A percentile compares a stretch with the other conserved stretches of the same genome.
These are phyloP conservation scores for Cercophora scortea DNA, from an alignment of 495 filamentous ascomycete species.

Conservation along the genomic window DNA sequence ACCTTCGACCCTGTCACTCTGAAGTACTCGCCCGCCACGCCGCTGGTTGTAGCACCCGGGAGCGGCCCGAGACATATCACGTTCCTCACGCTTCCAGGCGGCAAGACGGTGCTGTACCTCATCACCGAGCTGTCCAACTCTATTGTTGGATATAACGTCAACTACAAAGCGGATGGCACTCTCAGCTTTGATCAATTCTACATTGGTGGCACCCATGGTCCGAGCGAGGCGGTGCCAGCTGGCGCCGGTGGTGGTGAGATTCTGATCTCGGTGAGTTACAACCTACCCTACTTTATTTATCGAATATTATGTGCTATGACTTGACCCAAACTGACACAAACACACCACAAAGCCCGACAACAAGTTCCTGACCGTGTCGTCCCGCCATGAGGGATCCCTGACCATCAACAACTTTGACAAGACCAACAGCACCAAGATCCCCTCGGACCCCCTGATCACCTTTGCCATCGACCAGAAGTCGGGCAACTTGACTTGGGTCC, in stretches of 20 bases:
- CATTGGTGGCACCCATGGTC: slow-evolving; percentile 38
- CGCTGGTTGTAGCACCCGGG: slow-evolving; percentile 34
- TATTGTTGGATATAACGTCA: slow-evolving; percentile 50
- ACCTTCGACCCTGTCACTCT: slow-evolving; percentile 36
- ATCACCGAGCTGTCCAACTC: slow-evolving; percentile 54
- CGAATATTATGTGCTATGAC: not conserved
- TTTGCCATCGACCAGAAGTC: slow-evolving; percentile 38
- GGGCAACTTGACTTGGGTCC: slow-evolving; percentile 42
- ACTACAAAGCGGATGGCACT: slow-evolving; percentile 40
- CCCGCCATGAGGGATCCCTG: slow-evolving; percentile 51
- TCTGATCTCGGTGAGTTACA: slow-evolving; percentile 43
- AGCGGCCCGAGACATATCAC: slow-evolving; percentile 61
- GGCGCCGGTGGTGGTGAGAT: slow-evolving; percentile 52
- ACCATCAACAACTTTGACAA: slow-evolving; percentile 34
- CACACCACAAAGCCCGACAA: slow-evolving; percentile 40
- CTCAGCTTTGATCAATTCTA: slow-evolving; percentile 40
- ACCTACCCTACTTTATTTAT: not conserved
- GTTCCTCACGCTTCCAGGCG: slow-evolving; percentile 43
- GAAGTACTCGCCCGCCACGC: slow-evolving; percentile 11
- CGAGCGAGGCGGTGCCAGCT: slow-evolving; percentile 17
- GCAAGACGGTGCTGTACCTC: slow-evolving; percentile 52
- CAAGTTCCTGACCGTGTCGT: slow-evolving; percentile 54
- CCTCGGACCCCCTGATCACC: slow-evolving; percentile 38
- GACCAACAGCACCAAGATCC: slow-evolving; percentile 32
- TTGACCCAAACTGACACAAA: not conserved